Conservation (phyloP, 805 yeast genomes). For the Soucietia sequanensis region DNA sequence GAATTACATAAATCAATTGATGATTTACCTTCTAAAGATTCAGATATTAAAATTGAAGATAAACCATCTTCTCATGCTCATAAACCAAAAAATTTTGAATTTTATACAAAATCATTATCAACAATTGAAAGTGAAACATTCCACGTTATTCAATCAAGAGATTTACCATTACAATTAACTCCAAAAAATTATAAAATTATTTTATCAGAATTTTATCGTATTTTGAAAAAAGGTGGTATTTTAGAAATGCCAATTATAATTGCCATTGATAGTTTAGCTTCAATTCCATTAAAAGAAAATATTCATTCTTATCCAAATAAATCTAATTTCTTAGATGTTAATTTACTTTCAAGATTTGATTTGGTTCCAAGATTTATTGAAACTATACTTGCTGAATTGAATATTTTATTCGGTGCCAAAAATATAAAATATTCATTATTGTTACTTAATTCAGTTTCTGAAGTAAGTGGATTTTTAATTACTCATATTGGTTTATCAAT, state of each 20-base stretch:
- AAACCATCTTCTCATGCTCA: constrained; percentile 16
- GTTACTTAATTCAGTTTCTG: constrained; percentile 27
- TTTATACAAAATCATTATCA: constrained; percentile 21
- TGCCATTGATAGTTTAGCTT: constrained; percentile 7
- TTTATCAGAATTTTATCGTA: constrained; percentile 32
- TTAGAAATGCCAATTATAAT: constrained; percentile 30
- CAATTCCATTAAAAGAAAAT: not conserved
- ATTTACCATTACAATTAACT: constrained; percentile 31
- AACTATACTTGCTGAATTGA: constrained; percentile 19
- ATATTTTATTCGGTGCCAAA: constrained; percentile 29
- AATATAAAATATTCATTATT: constrained; percentile 30
- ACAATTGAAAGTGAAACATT: constrained; percentile 28
- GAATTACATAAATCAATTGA: constrained; percentile 18
- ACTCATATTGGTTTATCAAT: constrained; percentile 26
- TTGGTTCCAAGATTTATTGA: constrained; percentile 26
- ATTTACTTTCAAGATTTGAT: constrained; percentile 10
- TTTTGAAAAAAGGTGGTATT: constrained; percentile 34
- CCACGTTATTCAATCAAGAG: constrained; percentile 37
- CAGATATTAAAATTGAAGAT: constrained; percentile 12
- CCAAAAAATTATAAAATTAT: constrained; percentile 22
- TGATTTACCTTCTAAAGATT: constrained; percentile 17
- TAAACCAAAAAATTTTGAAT: constrained; percentile 33
- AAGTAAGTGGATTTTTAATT: constrained; percentile 28
- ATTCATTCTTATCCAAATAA: not conserved
- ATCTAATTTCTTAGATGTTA: not conserved